Base-by-base conservation (phyloP, 768 basidiomycete species). In the Pulveroboletus sp. region DNA sequence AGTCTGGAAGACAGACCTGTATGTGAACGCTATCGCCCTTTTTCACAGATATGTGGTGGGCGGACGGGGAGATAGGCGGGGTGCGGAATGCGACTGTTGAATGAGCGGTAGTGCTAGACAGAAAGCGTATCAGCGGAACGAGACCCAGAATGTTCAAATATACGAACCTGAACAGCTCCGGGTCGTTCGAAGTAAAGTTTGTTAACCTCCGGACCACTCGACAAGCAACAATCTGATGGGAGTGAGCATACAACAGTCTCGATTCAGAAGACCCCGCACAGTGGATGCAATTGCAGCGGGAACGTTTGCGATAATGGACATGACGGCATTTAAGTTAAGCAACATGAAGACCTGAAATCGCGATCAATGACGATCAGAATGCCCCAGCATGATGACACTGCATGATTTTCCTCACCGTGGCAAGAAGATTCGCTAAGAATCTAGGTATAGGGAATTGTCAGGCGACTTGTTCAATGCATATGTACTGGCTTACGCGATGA, bases 241-340 rank as follows among this genome's bases (percentile, higher is more conserved):
- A n/a, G n/a, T n/a, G n/a, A n/a, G n/a, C n/a, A n/a, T n/a, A n/a
- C n/a, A n/a, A n/a, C n/a, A n/a, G n/a, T n/a, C n/a, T n/a, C n/a
- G n/a, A n/a, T n/a, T n/a, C n/a, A n/a, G n/a, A n/a, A 1, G 12
- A 29, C 14, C 13, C 31, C 75, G 57, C 51, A 86, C 85, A 32
- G 84, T 86, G 35, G 82, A 82, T 4, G 79, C 76, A 51, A 86
- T 78, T 16, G 83, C 83, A 29, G 85, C 83, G 4, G 85, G 85
- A 36, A 86, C 83, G 56, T 86, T 86, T 39, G 78, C 80, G 45
- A 86, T 82, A 63, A 87, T 80, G 27, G 81, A 82, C 82, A 85
- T 83, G 47, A 85, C 77, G n/a, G 80, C 73, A 55, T 85, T 86
- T 45, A 85, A 69, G 65, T 86, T 74, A 14, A 86, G 66, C 35